Conservation (phyloP, 257 asterid species). For the Rubia yunnanensis region DNA sequence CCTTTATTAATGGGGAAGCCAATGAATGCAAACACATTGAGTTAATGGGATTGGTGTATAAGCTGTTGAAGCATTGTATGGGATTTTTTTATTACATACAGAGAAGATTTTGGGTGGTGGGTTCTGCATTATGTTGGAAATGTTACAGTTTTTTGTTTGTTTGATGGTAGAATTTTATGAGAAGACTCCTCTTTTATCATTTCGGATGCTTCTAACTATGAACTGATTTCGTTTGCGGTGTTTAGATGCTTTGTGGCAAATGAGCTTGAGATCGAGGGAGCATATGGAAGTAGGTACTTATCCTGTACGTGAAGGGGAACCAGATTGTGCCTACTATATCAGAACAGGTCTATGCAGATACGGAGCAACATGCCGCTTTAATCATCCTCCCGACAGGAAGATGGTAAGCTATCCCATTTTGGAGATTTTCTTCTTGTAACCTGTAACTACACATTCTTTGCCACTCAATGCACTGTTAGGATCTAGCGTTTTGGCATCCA, state of each 20-base stretch:
- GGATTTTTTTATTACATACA: neutral
- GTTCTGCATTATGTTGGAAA: neutral
- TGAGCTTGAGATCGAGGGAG: conserved; percentile 64
- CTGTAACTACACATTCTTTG: neutral
- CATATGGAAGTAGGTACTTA: conserved; percentile 60
- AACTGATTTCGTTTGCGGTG: conserved; percentile 11
- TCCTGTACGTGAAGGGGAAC: conserved; percentile 86
- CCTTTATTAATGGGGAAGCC: neutral
- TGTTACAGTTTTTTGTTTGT: neutral
- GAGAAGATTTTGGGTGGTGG: conserved; percentile 5
- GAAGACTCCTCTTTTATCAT: neutral
- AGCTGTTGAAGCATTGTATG: neutral
- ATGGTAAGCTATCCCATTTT: conserved; percentile 33
- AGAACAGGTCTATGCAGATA: conserved; percentile 87
- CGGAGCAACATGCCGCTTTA: conserved; percentile 79
- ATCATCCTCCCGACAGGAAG: conserved; percentile 75
- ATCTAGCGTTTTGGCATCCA: neutral
- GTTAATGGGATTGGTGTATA: neutral
- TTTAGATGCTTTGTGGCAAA: conserved; percentile 64
- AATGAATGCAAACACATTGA: neutral
- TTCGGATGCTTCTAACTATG: neutral
- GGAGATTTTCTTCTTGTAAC: neutral
- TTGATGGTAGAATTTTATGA: neutral
- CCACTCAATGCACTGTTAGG: neutral
- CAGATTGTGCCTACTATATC: conserved; percentile 77